Conservation (phyloP, 148 eudicot species). For the Rhododendron ovatum region DNA sequence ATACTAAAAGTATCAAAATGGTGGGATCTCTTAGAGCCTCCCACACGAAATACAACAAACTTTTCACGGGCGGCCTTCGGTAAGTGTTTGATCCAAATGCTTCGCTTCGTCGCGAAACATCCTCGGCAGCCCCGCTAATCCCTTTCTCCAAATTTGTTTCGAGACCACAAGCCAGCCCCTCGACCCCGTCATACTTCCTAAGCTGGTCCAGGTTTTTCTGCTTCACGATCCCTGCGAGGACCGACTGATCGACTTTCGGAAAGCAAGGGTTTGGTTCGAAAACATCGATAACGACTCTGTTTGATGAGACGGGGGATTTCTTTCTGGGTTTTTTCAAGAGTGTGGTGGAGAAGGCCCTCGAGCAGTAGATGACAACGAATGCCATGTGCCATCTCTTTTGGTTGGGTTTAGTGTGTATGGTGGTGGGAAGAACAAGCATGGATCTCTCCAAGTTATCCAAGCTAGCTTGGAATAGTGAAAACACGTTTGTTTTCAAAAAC, state of each 20-base stretch:
- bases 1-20: neutral
- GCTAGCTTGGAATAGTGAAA: neutral
- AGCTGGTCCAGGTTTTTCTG: neutral
- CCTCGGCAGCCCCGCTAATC: neutral
- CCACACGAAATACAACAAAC: constrained; percentile 9
- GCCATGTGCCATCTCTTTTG: constrained; percentile 20
- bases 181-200: neutral
- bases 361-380: constrained; percentile 6
- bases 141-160: neutral
- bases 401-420: neutral
- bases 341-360: constrained; percentile 2
- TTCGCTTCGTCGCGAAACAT: neutral
- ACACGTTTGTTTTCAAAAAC: neutral
- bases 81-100: neutral
- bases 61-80: constrained; percentile 6
- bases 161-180: neutral
- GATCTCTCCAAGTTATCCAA: neutral
- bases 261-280: neutral
- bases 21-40: neutral
- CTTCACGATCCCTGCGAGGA: neutral
- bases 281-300: neutral
- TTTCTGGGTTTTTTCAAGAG: neutral
- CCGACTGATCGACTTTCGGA: neutral
- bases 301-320: neutral
- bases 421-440: neutral